These are phyloP conservation scores for Dictyostelium citrinum DNA, from an alignment of 78 protist genomes.

Conservation along the genomic window DNA sequence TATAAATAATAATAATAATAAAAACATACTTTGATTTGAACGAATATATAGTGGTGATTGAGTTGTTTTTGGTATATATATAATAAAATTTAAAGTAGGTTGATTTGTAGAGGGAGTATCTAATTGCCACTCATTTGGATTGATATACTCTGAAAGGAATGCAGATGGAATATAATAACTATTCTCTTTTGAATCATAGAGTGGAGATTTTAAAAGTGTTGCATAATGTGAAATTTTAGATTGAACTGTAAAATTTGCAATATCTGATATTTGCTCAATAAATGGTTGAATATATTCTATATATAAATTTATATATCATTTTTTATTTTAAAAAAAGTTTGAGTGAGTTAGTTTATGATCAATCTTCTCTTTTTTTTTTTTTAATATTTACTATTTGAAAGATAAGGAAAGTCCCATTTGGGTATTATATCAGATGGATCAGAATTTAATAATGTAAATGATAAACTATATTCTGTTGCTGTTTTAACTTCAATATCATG, in stretches of 20 bases:
- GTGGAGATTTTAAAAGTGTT: conserved; percentile 48
- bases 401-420: conserved; percentile 60
- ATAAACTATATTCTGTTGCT: conserved; percentile 68
- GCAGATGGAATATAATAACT: conserved; percentile 25
- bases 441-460: conserved; percentile 68
- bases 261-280: conserved; percentile 59
- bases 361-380: too few species aligned
- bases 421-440: conserved; percentile 64
- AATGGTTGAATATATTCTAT: conserved; percentile 52
- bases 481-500: conserved; percentile 53
- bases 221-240: conserved; percentile 74
- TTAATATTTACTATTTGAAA: conserved; percentile 44
- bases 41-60: conserved; percentile 58
- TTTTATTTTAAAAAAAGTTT: background rate
- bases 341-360: background rate
- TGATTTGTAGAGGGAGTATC: conserved; percentile 70
- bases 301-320: too few species aligned
- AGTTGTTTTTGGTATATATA: conserved; percentile 44
- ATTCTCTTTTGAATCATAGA: background rate
- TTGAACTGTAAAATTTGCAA: conserved; percentile 77
- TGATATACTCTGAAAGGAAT: conserved; percentile 58
- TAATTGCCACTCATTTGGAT: conserved; percentile 78
- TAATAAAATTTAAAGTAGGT: conserved; percentile 74
- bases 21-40: conserved; percentile 20
- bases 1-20: background rate